A percentile compares a stretch with the other conserved stretches of the same genome.
Conservation (phyloP, 306 rosid species). For the Rosa lucieae region DNA sequence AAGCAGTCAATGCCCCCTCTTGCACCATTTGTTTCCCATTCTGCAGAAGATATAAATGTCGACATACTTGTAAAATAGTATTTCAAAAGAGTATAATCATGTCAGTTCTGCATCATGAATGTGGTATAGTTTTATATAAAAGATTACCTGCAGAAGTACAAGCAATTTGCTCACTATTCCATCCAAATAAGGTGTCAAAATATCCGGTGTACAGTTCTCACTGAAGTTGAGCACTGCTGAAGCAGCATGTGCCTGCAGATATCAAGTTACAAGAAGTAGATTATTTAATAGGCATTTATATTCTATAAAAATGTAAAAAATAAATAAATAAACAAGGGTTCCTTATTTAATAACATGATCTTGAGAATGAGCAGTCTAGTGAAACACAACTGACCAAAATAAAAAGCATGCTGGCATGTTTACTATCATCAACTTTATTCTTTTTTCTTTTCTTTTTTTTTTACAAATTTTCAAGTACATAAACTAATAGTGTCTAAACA, state of each 20-base stretch:
- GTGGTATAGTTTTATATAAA: neutral
- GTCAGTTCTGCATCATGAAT: slow-evolving; percentile 5
- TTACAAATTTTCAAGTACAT: neutral
- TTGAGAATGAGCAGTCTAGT: neutral
- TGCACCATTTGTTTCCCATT: slow-evolving; percentile 99
- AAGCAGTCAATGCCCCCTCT: slow-evolving; percentile 98
- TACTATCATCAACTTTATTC: neutral
- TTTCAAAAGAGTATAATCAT: slow-evolving; percentile 10
- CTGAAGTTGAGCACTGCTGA: slow-evolving; percentile 99
- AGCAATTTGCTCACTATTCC: slow-evolving; percentile 93
- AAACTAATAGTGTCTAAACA: neutral
- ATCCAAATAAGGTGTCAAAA: slow-evolving; percentile 86
- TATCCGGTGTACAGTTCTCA: slow-evolving; percentile 94
- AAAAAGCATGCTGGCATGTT: neutral
- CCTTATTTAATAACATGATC: neutral
- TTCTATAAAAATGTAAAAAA: neutral
- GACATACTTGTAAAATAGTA: neutral
- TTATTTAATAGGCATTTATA: neutral
- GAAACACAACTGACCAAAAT: neutral
- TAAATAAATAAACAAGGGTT: neutral
- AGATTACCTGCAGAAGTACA: slow-evolving; percentile 85
- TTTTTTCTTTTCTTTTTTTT: no score
- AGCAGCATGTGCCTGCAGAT: slow-evolving; percentile 96
- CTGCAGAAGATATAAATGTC: slow-evolving; percentile 42
- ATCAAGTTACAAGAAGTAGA: slow-evolving; percentile 5